phyloP scores from a whole-genome alignment of 1,139 yeast genomes.

The Kodamaea ohmeri region DNA sequence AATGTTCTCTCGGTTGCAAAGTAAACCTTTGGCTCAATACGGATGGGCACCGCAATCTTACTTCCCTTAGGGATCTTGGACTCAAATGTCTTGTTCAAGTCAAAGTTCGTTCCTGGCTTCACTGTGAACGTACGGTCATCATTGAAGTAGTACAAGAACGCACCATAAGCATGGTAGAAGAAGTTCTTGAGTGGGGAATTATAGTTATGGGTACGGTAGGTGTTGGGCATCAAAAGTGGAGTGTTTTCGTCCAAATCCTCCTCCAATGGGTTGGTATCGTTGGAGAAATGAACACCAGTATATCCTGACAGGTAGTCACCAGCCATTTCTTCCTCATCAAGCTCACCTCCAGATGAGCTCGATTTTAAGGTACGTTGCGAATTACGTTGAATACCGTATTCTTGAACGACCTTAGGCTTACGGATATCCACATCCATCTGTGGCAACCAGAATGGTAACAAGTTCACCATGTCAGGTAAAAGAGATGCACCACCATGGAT shows the following conservation, averaged over 20 bases:
- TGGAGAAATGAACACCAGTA: slow-evolving; percentile 46
- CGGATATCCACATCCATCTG: slow-evolving; percentile 96
- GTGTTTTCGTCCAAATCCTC: slow-evolving; percentile 46
- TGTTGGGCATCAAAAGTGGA: slow-evolving; percentile 41
- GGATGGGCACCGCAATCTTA: slow-evolving; percentile 69
- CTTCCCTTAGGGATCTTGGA: slow-evolving; percentile 73
- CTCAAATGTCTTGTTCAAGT: slow-evolving; percentile 48
- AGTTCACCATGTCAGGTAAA: slow-evolving; percentile 74
- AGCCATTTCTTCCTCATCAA: slow-evolving; percentile 43
- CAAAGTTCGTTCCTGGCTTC: slow-evolving; percentile 79
- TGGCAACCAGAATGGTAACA: slow-evolving; percentile 97
- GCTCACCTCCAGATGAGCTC: slow-evolving; percentile 48
- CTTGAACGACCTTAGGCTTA: slow-evolving; percentile 72
- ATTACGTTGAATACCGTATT: slow-evolving; percentile 53
- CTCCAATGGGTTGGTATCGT: slow-evolving; percentile 48
- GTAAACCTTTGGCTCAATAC: slow-evolving; percentile 83
- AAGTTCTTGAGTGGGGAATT: slow-evolving; percentile 33
- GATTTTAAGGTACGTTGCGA: slow-evolving; percentile 23
- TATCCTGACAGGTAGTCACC: slow-evolving; percentile 30
- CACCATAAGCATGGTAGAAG: slow-evolving; percentile 34
- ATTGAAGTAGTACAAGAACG: slow-evolving; percentile 48
- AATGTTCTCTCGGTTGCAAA: slow-evolving; percentile 83
- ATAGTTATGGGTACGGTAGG: slow-evolving; percentile 27
- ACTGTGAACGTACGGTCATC: slow-evolving; percentile 72
- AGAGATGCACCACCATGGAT: slow-evolving; percentile 93